Evolutionary conservation across 352 stramenopile species (phyloP), one percentile per base, ranked within the genome.

Genomic region (Thalassiosira mediterranea): DNA sequence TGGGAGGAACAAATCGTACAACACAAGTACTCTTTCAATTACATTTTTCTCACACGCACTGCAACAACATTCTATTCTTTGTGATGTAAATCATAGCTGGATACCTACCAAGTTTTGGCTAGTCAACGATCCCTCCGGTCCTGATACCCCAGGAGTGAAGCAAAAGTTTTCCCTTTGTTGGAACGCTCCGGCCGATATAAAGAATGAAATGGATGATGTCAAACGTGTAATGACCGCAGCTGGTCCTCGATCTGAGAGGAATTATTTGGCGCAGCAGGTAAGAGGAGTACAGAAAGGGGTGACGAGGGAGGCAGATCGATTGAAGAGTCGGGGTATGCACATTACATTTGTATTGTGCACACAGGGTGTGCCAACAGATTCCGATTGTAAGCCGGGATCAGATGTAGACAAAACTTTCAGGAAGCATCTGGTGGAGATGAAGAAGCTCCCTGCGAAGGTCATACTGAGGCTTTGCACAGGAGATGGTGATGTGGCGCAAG

Each of bases 381-480:
- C 46, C 15, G 32, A 28, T 3, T 48, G 62, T 25, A 25, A 42
- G 4, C 51, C 3, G 34, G 19, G 48, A 2, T 2, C 3, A 26
- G 21, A 49, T 26, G 69, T 68, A 1, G 44, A 63, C 15, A 44
- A 64, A 34, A 67, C 80, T 11, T 83, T 85, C 62, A 44, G 69
- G 17, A 4, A 51, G 10, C 56, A 61, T 32, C 57, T 92, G 1
- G 26, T 57, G 10, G 17, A 57, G 51, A 32, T 90, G 10, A 26
- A 64, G 61, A 49, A 29, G 32, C 52, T 91, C 17, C 86, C 86
- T 13, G 73, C 79, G 0, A 91, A 71, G 65, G 54, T 94, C 11
- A 72, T 93, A 5, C 29, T 93, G 19, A 60, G 86, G 21, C 60
- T 94, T 10, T 92, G 84, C 72, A 93, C 84, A 0, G 79, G 92